These are phyloP conservation scores for Camelina neglecta DNA, from an alignment of 345 rosid species.

Conservation along the genomic window DNA sequence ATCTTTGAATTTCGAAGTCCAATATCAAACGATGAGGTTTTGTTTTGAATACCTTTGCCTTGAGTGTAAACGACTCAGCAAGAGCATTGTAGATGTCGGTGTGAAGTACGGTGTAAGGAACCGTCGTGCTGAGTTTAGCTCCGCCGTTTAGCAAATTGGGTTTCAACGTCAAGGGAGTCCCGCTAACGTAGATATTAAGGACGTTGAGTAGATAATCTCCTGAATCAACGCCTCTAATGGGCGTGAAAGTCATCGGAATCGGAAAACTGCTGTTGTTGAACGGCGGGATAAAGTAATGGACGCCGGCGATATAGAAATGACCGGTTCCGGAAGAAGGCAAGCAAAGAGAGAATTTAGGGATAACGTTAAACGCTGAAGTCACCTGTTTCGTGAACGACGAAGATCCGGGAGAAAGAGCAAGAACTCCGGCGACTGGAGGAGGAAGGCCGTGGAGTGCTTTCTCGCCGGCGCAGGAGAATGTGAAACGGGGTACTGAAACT, in stretches of 20 bases:
- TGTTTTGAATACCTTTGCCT: slow-evolving; percentile 28
- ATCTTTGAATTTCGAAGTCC: background rate
- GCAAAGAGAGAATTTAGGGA: slow-evolving; percentile 52
- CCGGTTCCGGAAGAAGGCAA: slow-evolving; percentile 47
- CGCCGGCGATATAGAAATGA: slow-evolving; percentile 43
- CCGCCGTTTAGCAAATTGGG: background rate
- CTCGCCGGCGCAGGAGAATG: slow-evolving; percentile 31
- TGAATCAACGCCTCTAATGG: slow-evolving; percentile 13
- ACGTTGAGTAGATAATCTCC: slow-evolving; percentile 48
- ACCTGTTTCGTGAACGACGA: slow-evolving; percentile 35
- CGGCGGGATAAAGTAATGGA: slow-evolving; percentile 42
- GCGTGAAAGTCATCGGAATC: slow-evolving; percentile 42
- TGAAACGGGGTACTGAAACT: slow-evolving; percentile 11
- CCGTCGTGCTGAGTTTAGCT: slow-evolving; percentile 38
- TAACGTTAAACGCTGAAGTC: slow-evolving; percentile 19
- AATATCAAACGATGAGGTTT: background rate
- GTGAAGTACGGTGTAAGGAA: slow-evolving; percentile 35
- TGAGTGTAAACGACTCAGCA: slow-evolving; percentile 13
- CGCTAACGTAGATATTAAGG: slow-evolving; percentile 1
- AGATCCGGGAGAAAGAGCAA: slow-evolving; percentile 23
- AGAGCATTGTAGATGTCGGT: slow-evolving; percentile 34
- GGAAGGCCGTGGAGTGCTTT: slow-evolving; percentile 23
- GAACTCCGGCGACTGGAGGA: slow-evolving; percentile 34
- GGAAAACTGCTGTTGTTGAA: slow-evolving; percentile 25
- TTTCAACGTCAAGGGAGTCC: background rate